Base-by-base conservation (phyloP, 1,284 basidiomycete species). In the Pascua sp. region DNA sequence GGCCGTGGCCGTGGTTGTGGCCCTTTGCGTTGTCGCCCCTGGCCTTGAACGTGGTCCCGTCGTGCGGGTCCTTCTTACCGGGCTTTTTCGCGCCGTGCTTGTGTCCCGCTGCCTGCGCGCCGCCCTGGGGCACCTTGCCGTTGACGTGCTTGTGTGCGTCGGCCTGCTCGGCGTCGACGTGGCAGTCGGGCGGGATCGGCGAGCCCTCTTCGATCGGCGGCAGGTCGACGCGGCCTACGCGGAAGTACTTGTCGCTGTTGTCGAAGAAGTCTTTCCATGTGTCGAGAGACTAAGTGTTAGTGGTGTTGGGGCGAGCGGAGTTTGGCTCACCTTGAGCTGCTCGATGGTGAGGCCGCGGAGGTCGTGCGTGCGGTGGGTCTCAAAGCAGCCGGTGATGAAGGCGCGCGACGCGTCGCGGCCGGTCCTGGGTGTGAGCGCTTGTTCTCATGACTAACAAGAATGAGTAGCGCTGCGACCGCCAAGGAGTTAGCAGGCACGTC, bases 351-450 rank as follows among this genome's bases (percentile, higher is more conserved):
- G 76, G 11, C 89, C 94, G 60, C 93, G 85, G 57, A 88, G 79
- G 78, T 97, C 93, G 78, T 96, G 88, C 42, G 92, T 97, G 47
- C 86, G 83, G 77, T 97, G 93, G 8, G 74, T 77, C 68, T 86
- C 81, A 80, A 97, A 96, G 76, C 93, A 97, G 7, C 92, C 92
- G 1, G 94, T 97, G 39, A 85, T 89, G 77, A 90, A 97, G 0
- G 92, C 88, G 65, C 93, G 81, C 37, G 90, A 89, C 12, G 90
- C 91, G 73, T 97, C 93, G 55, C 82, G 78, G 10, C 93, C 93
- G 55, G 90, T 86, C 80, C 91, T 62, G 53, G 7, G 11, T 1
- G 49, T 51, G 36, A 49, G 47, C 17, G 37, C 4, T n/a, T n/a
- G n/a, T n/a, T n/a, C n/a, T n/a, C n/a, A n/a, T n/a, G n/a, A n/a